These are phyloP conservation scores for Pichia terricola DNA, from an alignment of 1,139 yeast species.

Conservation along the genomic window DNA sequence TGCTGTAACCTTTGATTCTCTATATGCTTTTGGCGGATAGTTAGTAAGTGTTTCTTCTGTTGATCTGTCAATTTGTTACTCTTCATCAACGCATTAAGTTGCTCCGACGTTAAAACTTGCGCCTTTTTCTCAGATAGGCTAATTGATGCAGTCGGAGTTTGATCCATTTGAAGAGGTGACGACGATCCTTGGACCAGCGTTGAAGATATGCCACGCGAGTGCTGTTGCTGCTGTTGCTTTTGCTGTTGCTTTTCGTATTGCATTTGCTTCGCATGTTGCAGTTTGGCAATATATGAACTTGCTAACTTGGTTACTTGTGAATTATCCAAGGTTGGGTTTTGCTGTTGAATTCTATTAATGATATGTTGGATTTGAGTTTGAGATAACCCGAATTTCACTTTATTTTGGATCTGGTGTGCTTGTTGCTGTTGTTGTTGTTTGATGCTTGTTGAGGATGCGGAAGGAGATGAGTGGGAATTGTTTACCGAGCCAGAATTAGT, in stretches of 20 bases:
- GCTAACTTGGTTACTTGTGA: conserved; percentile 69
- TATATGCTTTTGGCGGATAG: conserved; percentile 9
- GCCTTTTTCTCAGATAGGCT: conserved; percentile 5
- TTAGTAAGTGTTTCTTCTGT: conserved; percentile 11
- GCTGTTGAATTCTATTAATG: conserved; percentile 57
- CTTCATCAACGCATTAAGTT: conserved; percentile 11
- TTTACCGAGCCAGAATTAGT: too few relatives aligned
- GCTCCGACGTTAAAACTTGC: conserved; percentile 8
- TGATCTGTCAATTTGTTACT: conserved; percentile 11
- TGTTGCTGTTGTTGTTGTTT: too few relatives aligned
- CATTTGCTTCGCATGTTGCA: conserved; percentile 32
- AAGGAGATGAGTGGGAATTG: too few relatives aligned
- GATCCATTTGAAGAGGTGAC: not conserved
- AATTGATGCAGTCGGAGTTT: conserved; percentile 15
- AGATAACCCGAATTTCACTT: conserved; percentile 34
- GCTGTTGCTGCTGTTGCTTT: not conserved
- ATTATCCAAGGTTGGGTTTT: conserved; percentile 58
- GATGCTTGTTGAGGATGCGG: too few relatives aligned
- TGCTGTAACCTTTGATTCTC: conserved; percentile 13
- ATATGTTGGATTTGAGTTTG: conserved; percentile 63
- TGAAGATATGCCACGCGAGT: not conserved
- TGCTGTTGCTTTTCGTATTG: conserved; percentile 11
- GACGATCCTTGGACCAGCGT: not conserved
- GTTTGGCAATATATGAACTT: conserved; percentile 55
- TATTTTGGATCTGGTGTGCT: too few relatives aligned